Evolutionary conservation across 2,329 filamentous ascomycete genomes (phyloP), one percentile per base, ranked within the genome.

Genomic region (Ilyonectria mors-panacis): DNA sequence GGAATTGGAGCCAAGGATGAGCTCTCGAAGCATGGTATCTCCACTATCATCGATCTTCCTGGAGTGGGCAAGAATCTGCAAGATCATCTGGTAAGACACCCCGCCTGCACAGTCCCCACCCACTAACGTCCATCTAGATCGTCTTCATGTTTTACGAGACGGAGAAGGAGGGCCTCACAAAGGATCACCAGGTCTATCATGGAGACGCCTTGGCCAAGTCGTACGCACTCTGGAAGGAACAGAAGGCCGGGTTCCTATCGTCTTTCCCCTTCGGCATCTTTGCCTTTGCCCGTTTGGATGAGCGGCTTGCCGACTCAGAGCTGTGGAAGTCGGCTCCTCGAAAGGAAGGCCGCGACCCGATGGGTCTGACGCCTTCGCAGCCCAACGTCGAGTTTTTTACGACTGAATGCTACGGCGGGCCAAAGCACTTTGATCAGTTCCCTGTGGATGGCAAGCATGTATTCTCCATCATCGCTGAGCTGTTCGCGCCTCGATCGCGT

Each of bases 251-350:
- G 1, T 82, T 88, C 37, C 79, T 91, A 1, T 87, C 89, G 1
- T 86, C 84, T 0, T 91, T 91, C 71, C 89, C 89, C 10, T 92
- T 91, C 59, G 89, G 89, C 45, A 83, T 84, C 12, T 91, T 91
- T 59, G 88, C 85, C 12, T 92, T 85, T 70, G 86, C 89, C 6
- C 85, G 89, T n/a, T 81, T 92, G 0, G 88, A 91, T 65, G 84
- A 89, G 9, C 86, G 89, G 7, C 83, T 92, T 1, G 79, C 83
- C 51, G 81, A 88, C 70, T 85, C 86, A 1, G 80, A 84, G 3
- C 71, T 88, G 7, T 92, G 89, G 89, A 81, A 81, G 3, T 78
- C 82, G 5, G 86, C 88, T 0, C 78, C 82, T 0, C 81, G 85
- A 6, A 59, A 79, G 39, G 77, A 82, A 28, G 87, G 86, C 4